Evolutionary conservation across 2,329 filamentous ascomycete genomes (phyloP), one percentile per base, ranked within the genome.

Genomic region (Alternaria ventricosa): DNA sequence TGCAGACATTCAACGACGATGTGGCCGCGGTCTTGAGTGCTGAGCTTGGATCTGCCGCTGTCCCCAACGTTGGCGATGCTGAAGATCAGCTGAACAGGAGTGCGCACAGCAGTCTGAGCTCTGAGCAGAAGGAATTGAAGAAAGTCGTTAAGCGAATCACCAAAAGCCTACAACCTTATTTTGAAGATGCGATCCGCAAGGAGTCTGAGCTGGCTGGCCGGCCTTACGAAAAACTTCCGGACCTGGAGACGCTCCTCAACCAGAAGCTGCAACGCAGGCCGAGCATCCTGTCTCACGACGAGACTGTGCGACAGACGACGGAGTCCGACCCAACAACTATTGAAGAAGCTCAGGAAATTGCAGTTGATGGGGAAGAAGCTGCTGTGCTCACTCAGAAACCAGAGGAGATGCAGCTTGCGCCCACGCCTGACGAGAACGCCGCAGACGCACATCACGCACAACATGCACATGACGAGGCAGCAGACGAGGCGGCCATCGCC

Each of bases 121-220:
- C 85, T 10, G 93, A 97, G 72, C 88, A 93, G 64, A 92, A 92
- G 61, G 92, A 97, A 70, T 89, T 92, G 65, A 92, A 92, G 73
- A 92, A 91, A 71, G 83, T 97, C n/a, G 93, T 92, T 23, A 97
- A 96, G 80, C 89, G 94, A 25, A 97, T 97, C 65, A 87, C 97
- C 69, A 96, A 93, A 78, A 88, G 90, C 1, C 87, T 97, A 30
- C 92, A 96, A 77, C 89, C 92, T 13, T 86, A 89, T 47, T 84
- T 97, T 4, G 92, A 97, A 77, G 86, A 88, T 58, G 93, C 93
- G 1, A 82, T 94, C 50, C 87, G 87, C 57, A 92, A 92, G 58
- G 95, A 98, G 78, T 90, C 92, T n/a, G 92, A 96, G 64, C 85
- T 97, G 45, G 89, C 87, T 55, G 87, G 89, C 56, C 90, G 89